Base-by-base conservation (phyloP, 2,329 filamentous ascomycete species). In the Trichothecium sympodiale region DNA sequence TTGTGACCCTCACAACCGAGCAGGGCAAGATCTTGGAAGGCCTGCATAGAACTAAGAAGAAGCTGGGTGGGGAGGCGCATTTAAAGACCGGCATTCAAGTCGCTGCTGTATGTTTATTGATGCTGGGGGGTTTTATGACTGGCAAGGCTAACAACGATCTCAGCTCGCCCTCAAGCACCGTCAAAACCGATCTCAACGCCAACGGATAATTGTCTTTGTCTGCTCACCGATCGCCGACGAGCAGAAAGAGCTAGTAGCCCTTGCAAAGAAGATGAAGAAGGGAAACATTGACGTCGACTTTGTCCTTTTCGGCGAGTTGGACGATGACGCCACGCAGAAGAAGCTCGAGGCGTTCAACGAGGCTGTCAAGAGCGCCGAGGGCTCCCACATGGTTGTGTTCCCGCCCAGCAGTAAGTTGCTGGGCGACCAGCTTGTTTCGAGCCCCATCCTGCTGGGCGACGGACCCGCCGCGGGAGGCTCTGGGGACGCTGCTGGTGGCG, bases 251-350 rank as follows among this genome's bases (percentile, higher is more conserved):
- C 76, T 98, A 34, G 74, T 88, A 43, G 84, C 85, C 54, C 73
- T 98, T 20, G 88, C 91, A 31, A 94, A 91, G 69, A 93, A 91
- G 67, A 93, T 96, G 87, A 96, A 96, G 77, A 98, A 98, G 74
- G 83, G 81, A 60, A 89, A 84, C 53, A 84, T 94, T 41, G 84
- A 80, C 42, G 84, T 98, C 54, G 91, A 98, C 60, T 89, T 98
- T 53, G 75, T 98, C 42, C 77, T 89, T 32, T 98, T 98, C 51
- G 91, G 91, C 47, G 89, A 98, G 50, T 73, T 94, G 36, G 85
- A 91, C 46, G 84, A 88, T 48, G 85, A 94, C 46, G 86, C 81
- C 43, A 83, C 83, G 37, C 77, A 83, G 57, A 89, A 91, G 64
- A 96, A 96, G 67, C 77, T 98, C 36, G 79, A 86, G 53, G 81